Conservation (phyloP, 2,329 filamentous ascomycete species). For the Epichloe gansuensis region DNA sequence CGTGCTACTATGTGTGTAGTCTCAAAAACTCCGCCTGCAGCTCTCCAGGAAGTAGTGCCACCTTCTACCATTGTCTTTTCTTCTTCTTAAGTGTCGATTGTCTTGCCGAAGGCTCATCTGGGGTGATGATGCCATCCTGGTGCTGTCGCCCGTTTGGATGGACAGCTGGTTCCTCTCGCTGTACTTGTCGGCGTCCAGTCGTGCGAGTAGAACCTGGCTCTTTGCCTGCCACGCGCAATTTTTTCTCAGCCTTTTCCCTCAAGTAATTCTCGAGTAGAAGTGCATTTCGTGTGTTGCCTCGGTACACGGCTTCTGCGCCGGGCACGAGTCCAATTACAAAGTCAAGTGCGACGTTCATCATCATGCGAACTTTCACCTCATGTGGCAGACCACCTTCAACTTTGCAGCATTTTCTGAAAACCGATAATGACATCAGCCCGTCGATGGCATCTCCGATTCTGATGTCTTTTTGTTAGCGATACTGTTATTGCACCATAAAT, state of each 20-base stretch:
- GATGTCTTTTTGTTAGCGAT: neutral
- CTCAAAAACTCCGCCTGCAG: neutral
- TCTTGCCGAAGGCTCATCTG: neutral
- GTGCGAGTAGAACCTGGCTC: conserved; percentile 33
- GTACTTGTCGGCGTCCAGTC: conserved; percentile 35
- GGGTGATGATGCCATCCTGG: neutral
- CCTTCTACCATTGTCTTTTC: neutral
- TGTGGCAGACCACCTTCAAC: conserved; percentile 64
- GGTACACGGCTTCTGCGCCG: conserved; percentile 56
- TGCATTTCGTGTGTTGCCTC: conserved; percentile 66
- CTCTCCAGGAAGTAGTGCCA: neutral
- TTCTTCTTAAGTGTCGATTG: neutral
- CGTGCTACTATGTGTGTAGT: neutral
- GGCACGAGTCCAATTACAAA: conserved; percentile 63
- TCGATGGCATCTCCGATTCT: conserved; percentile 68
- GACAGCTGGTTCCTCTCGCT: conserved; percentile 9
- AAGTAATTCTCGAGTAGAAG: conserved; percentile 55
- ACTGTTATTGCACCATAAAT: neutral
- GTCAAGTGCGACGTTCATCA: conserved; percentile 65
- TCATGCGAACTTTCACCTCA: conserved; percentile 54
- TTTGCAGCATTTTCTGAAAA: conserved; percentile 58
- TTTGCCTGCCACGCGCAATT: conserved; percentile 32
- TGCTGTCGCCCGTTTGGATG: neutral
- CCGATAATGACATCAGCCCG: conserved; percentile 57
- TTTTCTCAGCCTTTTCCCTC: conserved; percentile 51